Evolutionary conservation across 225 moss, liverwort and hornwort genomes (phyloP).

Genomic region (Neckera pumila): DNA sequence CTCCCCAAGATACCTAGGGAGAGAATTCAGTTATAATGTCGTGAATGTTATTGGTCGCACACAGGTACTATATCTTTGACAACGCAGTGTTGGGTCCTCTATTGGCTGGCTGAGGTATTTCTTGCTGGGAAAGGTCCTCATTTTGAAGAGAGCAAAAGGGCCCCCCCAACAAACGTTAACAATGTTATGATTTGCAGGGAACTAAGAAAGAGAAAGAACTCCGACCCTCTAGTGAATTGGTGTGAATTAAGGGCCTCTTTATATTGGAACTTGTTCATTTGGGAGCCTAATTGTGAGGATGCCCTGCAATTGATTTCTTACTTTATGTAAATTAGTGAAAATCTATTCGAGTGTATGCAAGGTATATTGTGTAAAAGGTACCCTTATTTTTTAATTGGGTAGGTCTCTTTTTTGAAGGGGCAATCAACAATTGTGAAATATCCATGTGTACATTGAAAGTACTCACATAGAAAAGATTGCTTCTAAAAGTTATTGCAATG

Average conservation of each 20-base stretch:
- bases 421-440: neutral
- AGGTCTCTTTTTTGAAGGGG: fast-evolving
- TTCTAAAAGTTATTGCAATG: fast-evolving
- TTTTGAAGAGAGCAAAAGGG: too few relatives aligned
- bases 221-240: neutral
- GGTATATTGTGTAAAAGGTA: fast-evolving
- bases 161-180: too few relatives aligned
- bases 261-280: fast-evolving
- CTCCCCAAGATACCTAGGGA: too few relatives aligned
- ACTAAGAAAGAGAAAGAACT: neutral
- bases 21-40: too few relatives aligned
- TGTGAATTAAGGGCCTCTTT: fast-evolving
- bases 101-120: too few relatives aligned
- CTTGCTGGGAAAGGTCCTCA: too few relatives aligned
- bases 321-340: fast-evolving
- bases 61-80: too few relatives aligned
- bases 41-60: too few relatives aligned
- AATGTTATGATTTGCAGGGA: too few relatives aligned
- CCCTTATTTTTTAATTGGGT: neutral
- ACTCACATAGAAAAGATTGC: neutral
- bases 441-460: neutral
- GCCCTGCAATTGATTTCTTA: neutral
- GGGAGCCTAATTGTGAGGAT: too few relatives aligned
- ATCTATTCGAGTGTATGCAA: neutral
- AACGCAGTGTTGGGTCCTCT: too few relatives aligned